Base-by-base conservation (phyloP, 2,329 filamentous ascomycete genomes). In the Domatiomyces globalis region DNA sequence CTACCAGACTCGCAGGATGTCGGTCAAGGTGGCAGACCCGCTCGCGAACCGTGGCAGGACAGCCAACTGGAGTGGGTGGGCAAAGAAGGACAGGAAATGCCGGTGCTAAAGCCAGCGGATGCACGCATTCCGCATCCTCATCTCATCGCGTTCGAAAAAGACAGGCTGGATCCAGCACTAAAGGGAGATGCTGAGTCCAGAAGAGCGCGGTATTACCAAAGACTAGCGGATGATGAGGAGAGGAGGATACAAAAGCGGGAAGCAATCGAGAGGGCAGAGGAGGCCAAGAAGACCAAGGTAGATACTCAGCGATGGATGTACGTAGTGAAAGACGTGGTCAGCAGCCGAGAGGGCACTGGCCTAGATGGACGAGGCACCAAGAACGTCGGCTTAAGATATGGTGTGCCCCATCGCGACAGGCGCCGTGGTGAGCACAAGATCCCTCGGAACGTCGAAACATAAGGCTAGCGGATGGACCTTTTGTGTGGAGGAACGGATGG, bases 361-460 rank as follows among this genome's bases (percentile, higher is more conserved):
- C 63, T 66, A 48, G 70, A 79, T 60, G 79, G 78, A 8, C 71
- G 77, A 58, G 71, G 71, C 29, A 64, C 67, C 19, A 65, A 65
- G 52, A 78, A 76, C 25, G 74, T 77, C 18, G 80, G 79, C 12
- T 73, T 71, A 58, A 69, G 79, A 57, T 83, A 83, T 61, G 79
- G 80, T 60, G 71, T 81, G 53, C 79, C 80, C 47, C 74, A 74
- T 58, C 68, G 79, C 60, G 79, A 82, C 55, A 69, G 80, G 54
- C 81, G 81, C 72, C 76, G 75, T 66, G 79, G 79, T 20, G 67
- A 73, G 56, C 69, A 80, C 60, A 83, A 83, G 71, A 81, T 83
- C 55, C 79, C 79, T 10, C 80, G 73, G 19, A 73, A 69, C 56
- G 78, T 82, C 46, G 73, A 76, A 58, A 69, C 70, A 45, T 72